These are phyloP conservation scores for Stemphylium lycopersici DNA, from an alignment of 2,329 filamentous ascomycete genomes.

Conservation along the genomic window DNA sequence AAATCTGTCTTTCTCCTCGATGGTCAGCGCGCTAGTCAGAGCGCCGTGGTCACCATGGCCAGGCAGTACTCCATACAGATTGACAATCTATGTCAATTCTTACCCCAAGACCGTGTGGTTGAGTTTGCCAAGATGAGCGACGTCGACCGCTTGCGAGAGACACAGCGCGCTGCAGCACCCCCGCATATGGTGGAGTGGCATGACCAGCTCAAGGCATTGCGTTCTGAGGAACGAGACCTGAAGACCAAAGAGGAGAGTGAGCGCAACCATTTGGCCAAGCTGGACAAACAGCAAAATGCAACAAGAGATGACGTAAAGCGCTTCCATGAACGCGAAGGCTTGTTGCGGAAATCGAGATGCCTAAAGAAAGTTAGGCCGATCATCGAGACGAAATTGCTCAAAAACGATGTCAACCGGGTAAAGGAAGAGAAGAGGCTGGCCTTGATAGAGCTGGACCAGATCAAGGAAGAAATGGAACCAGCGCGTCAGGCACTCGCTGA, in stretches of 20 bases:
- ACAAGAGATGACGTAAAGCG: constrained; percentile 84
- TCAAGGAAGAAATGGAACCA: constrained; percentile 70
- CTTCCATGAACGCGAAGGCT: constrained; percentile 75
- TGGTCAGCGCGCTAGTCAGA: constrained; percentile 65
- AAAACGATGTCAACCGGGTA: constrained; percentile 55
- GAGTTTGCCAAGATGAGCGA: constrained; percentile 88
- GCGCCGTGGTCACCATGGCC: constrained; percentile 70
- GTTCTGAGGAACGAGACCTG: constrained; percentile 70
- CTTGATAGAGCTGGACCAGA: constrained; percentile 61
- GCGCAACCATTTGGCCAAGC: constrained; percentile 66
- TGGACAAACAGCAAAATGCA: constrained; percentile 75
- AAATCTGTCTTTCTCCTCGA: constrained; percentile 80
- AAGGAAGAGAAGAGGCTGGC: constrained; percentile 64
- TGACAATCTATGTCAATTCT: constrained; percentile 95
- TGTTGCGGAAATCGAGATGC: constrained; percentile 65
- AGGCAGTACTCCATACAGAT: constrained; percentile 85
- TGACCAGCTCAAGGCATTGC: constrained; percentile 71
- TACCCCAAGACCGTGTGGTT: constrained; percentile 93
- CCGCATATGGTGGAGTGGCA: constrained; percentile 82
- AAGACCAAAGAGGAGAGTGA: constrained; percentile 65
- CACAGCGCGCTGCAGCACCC: constrained; percentile 84
- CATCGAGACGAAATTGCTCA: constrained; percentile 66
- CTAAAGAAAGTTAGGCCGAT: constrained; percentile 71
- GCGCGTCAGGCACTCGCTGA: constrained; percentile 70
- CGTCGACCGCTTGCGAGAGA: constrained; percentile 81